Evolutionary conservation across 2,329 filamentous ascomycete species (phyloP).

Genomic region (Clarireedia sp.): DNA sequence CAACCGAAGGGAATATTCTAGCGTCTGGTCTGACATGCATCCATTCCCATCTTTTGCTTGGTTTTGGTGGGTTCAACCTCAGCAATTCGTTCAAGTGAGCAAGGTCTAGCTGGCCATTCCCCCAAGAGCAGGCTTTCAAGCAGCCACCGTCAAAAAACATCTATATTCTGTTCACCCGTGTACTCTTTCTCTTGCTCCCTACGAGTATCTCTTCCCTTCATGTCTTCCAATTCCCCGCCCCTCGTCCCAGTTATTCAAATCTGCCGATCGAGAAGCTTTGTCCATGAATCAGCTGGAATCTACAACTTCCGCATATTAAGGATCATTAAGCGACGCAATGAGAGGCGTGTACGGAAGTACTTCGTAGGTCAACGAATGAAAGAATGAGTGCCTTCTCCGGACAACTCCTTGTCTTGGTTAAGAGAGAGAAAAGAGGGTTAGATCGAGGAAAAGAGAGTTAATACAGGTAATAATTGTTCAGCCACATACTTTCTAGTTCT

Average conservation of each 20-base stretch:
- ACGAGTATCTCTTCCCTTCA: background rate
- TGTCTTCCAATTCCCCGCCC: background rate
- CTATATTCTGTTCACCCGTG: too few relatives aligned
- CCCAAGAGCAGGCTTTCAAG: background rate
- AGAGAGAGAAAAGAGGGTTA: too few relatives aligned
- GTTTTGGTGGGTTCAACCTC: background rate
- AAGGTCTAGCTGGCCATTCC: background rate
- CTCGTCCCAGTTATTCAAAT: background rate
- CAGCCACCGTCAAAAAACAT: too few relatives aligned
- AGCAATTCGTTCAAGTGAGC: background rate
- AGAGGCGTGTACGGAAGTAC: background rate
- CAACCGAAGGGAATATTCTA: background rate
- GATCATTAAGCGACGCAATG: background rate
- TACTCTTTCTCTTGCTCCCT: too few relatives aligned
- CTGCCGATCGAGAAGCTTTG: background rate
- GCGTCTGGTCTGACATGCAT: constrained; percentile 1
- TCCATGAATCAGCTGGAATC: background rate
- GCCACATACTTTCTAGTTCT: background rate
- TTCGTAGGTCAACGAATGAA: background rate
- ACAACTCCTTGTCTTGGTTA: too few relatives aligned
- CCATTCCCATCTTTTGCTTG: background rate
- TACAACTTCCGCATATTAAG: background rate
- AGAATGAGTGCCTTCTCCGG: background rate
- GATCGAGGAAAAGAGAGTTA: too few relatives aligned
- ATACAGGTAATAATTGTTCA: background rate